These are phyloP conservation scores for Penicillium hordei DNA, from an alignment of 2,329 filamentous ascomycete species.

Conservation along the genomic window DNA sequence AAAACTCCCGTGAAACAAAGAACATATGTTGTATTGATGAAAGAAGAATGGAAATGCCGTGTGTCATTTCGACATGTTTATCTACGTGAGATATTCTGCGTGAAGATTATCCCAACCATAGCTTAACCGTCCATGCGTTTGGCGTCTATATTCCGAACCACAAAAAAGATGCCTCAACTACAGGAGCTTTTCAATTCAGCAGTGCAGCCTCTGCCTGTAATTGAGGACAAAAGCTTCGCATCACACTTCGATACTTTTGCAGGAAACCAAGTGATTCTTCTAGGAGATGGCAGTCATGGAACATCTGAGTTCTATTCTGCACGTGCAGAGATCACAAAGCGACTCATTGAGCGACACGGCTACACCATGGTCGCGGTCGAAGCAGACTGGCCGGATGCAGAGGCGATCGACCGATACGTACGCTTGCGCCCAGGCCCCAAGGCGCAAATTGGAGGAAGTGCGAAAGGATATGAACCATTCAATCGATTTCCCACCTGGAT, in stretches of 20 bases:
- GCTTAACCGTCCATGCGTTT: conserved; percentile 11
- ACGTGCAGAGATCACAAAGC: conserved; percentile 53
- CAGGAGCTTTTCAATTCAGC: conserved; percentile 37
- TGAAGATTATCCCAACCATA: neutral
- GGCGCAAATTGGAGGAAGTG: conserved; percentile 30
- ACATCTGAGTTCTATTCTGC: conserved; percentile 58
- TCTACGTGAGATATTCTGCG: neutral
- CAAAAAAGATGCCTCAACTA: conserved; percentile 30
- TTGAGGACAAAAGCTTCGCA: conserved; percentile 40
- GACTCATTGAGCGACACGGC: conserved; percentile 51
- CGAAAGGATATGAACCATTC: conserved; percentile 42
- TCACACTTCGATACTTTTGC: conserved; percentile 45
- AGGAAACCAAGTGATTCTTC: conserved; percentile 43
- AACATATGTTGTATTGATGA: neutral
- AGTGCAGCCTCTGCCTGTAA: conserved; percentile 39
- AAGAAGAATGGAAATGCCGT: neutral
- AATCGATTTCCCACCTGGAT: conserved; percentile 57
- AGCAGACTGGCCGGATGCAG: conserved; percentile 57
- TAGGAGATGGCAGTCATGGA: conserved; percentile 53
- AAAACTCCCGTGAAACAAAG: neutral
- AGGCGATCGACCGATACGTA: conserved; percentile 53
- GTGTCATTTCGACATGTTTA: neutral
- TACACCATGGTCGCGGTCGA: conserved; percentile 55
- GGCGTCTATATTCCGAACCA: neutral
- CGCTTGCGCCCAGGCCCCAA: conserved; percentile 45